Conservation (phyloP, 208 protist species). For the Leptomonas pyrrhocoris region DNA sequence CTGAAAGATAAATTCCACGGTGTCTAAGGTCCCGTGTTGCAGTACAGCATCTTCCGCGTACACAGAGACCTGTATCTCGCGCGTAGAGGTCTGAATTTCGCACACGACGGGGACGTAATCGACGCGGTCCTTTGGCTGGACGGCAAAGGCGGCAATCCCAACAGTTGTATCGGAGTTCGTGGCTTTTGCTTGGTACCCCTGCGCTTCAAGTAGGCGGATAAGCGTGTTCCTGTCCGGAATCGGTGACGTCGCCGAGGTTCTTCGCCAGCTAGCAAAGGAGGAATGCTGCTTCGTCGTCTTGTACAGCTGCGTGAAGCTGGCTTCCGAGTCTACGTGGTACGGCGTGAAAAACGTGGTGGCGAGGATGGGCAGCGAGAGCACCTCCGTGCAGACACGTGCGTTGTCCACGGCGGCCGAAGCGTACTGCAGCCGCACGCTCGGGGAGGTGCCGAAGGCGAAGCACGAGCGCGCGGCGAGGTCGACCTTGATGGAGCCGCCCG, state of each 20-base stretch:
- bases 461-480: constrained; percentile 75
- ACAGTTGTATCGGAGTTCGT: constrained; percentile 30
- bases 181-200: constrained; percentile 19
- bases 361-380: constrained; percentile 67
- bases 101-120: constrained; percentile 65
- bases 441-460: constrained; percentile 58
- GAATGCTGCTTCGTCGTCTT: constrained; percentile 40
- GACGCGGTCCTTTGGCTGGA: constrained; percentile 59
- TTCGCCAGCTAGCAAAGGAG: constrained; percentile 28
- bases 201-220: constrained; percentile 15
- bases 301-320: constrained; percentile 43
- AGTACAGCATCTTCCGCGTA: constrained; percentile 45
- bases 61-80: constrained; percentile 40
- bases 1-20: constrained; percentile 28
- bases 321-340: constrained; percentile 53
- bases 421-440: constrained; percentile 69
- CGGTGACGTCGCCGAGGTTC: constrained; percentile 20
- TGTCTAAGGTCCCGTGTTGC: constrained; percentile 34
- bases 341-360: constrained; percentile 67
- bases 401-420: constrained; percentile 6
- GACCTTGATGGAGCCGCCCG: constrained; percentile 34
- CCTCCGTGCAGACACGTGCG: constrained; percentile 30
- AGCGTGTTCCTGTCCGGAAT: constrained; percentile 3
- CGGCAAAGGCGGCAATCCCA: constrained; percentile 69
- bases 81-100: constrained; percentile 40